Evolutionary conservation across 2,329 filamentous ascomycete genomes (phyloP).

Genomic region (Pseudocercospora fuligena): DNA sequence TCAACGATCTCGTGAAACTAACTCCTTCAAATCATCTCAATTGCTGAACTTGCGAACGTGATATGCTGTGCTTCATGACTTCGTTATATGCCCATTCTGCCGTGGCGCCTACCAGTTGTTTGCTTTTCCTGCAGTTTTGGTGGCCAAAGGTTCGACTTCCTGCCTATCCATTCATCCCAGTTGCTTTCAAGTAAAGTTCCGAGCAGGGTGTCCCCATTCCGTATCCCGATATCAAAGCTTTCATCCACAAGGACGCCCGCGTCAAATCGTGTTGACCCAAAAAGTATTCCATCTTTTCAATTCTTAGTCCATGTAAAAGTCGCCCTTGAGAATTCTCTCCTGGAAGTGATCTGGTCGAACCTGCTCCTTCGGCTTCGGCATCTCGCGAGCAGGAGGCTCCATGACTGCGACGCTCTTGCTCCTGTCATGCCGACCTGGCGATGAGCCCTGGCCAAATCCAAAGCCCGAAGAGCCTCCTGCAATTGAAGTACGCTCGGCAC

Average conservation of each 20-base stretch:
- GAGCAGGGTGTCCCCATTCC: not conserved
- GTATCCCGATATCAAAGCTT: constrained; percentile 4
- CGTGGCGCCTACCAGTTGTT: constrained; percentile 5
- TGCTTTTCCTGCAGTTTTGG: not conserved
- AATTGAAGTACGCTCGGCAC: constrained; percentile 73
- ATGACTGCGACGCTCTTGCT: constrained; percentile 70
- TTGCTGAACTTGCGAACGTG: not conserved
- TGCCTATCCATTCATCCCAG: not conserved
- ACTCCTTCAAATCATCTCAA: not conserved
- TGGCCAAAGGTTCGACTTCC: not conserved
- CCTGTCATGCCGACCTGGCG: constrained; percentile 62
- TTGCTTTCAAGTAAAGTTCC: not conserved
- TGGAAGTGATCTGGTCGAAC: constrained; percentile 83
- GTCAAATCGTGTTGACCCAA: not conserved
- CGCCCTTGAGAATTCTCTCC: constrained; percentile 94
- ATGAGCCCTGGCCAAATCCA: constrained; percentile 38
- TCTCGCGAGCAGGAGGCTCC: constrained; percentile 56
- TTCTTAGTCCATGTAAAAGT: constrained; percentile 86
- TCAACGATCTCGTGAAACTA: not conserved
- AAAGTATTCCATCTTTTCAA: not conserved
- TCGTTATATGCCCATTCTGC: constrained; percentile 10
- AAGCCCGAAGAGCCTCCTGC: constrained; percentile 62
- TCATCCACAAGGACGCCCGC: not conserved
- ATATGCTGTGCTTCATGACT: constrained; percentile 8
- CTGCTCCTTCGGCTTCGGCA: constrained; percentile 63